These are phyloP conservation scores for Limnanthes douglasii DNA, from an alignment of 345 rosid species.

Conservation along the genomic window DNA sequence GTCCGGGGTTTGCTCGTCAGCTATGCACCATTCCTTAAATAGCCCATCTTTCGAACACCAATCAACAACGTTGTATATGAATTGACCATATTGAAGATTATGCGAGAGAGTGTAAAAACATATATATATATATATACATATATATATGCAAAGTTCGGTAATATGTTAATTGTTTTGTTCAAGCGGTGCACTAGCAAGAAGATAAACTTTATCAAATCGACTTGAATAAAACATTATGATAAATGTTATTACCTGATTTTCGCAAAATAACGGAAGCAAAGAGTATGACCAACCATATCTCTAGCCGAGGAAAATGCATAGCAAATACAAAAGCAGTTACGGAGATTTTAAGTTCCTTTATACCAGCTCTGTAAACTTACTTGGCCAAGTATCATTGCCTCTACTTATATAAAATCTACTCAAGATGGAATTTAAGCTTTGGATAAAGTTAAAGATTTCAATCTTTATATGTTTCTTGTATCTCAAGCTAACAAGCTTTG, in stretches of 20 bases:
- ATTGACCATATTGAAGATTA: no score
- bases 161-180: no score
- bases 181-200: no score
- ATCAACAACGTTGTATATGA: no score
- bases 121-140: no score
- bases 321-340: not conserved
- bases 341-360: not conserved
- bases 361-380: not conserved
- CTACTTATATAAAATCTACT: not conserved
- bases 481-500: no score
- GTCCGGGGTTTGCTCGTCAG: slow-evolving; percentile 44
- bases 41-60: no score
- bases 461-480: slow-evolving; percentile 11
- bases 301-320: slow-evolving; percentile 11
- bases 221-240: no score
- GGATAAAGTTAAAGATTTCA: slow-evolving; percentile 18
- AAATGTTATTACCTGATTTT: slow-evolving; percentile 14
- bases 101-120: no score
- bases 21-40: slow-evolving; percentile 52
- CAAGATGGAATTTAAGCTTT: slow-evolving; percentile 10
- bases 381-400: not conserved
- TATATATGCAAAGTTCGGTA: no score
- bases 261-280: slow-evolving; percentile 5
- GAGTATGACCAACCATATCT: slow-evolving; percentile 9
- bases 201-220: no score